Evolutionary conservation across 768 basidiomycete species (phyloP), one percentile per base, ranked within the genome.

Genomic region (Agaricus bisporus): DNA sequence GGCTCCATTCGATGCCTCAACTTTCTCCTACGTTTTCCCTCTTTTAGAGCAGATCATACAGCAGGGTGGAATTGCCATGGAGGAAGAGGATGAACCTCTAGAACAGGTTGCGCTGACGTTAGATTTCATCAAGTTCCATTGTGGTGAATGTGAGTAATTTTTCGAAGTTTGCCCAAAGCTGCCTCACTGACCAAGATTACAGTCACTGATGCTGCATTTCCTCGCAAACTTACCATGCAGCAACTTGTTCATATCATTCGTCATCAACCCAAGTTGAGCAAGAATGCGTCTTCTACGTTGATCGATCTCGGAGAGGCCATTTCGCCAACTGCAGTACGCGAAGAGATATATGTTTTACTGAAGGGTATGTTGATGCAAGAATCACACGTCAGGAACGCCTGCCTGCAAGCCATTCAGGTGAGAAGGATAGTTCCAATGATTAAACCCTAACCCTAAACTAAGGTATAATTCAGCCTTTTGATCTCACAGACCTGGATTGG

Each of bases 401-500:
- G 90, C 62, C 71, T 98, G n/a, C 93, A 95, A 61, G 78, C 94
- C 0, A 73, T 98, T 2, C 91, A 94, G 78, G 94, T 92, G 25
- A 17, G 56, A 55, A 6, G 51, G 11, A 29, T 12, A 9, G 20
- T 48, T 18, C 2, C 56, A 10, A 17, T 22, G n/a, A 7, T 44
- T 22, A 12, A 35, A 17, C 48, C 25, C 28, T 55, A 28, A 55
- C 29, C 45, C 20, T 44, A 37, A 22, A 39, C 45, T 52, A 41
- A 54, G 44, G 42, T 46, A 22, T 47, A 9, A 32, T 28, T 60
- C 28, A 98, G 91, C 88, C 94, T 0, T 87, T 98, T 59, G 97
- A 98, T 68, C 67, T 98, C 44, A 98, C 95, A 0, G 95, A 98
- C 45, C 66, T 92, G 36, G 94, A 97, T 56, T 99, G 94, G 88